These are phyloP conservation scores for Entomortierella lignicola DNA, from an alignment of 192 early-diverging fungal species.

Conservation along the genomic window DNA sequence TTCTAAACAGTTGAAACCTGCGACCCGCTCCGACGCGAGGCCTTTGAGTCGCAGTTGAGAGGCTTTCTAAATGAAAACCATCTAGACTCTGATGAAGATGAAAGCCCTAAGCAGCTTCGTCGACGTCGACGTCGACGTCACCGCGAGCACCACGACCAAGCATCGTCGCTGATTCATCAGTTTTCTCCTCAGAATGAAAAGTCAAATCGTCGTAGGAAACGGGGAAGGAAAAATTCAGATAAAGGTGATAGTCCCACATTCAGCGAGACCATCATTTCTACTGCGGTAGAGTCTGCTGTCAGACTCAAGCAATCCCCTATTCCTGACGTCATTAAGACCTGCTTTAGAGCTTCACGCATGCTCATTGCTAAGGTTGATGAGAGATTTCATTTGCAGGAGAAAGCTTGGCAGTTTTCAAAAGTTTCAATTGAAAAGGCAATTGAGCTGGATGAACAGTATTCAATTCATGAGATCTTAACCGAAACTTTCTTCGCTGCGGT, in stretches of 20 bases:
- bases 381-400: slow-evolving; percentile 56
- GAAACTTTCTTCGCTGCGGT: slow-evolving; percentile 57
- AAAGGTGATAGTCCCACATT: slow-evolving; percentile 3
- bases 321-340: slow-evolving; percentile 58
- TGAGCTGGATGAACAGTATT: slow-evolving; percentile 64
- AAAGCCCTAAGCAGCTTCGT: slow-evolving; percentile 19
- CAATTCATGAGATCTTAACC: slow-evolving; percentile 60
- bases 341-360: slow-evolving; percentile 32
- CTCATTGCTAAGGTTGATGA: slow-evolving; percentile 56
- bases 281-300: slow-evolving; percentile 60
- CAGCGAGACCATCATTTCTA: slow-evolving; percentile 54
- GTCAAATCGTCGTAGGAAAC: background rate
- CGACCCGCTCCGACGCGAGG: slow-evolving; percentile 42
- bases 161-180: slow-evolving; percentile 31
- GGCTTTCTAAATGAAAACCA: slow-evolving; percentile 33
- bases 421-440: slow-evolving; percentile 60
- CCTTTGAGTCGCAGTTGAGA: slow-evolving; percentile 27
- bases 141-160: slow-evolving; percentile 27
- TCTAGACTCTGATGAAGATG: slow-evolving; percentile 5
- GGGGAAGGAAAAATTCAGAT: background rate
- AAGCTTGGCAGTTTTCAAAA: slow-evolving; percentile 60
- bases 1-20: slow-evolving; percentile 39
- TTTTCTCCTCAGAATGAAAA: background rate
- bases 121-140: slow-evolving; percentile 37
- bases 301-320: slow-evolving; percentile 66